These are phyloP conservation scores for Paxillus rubicundulus DNA, from an alignment of 768 basidiomycete genomes.

Conservation along the genomic window DNA sequence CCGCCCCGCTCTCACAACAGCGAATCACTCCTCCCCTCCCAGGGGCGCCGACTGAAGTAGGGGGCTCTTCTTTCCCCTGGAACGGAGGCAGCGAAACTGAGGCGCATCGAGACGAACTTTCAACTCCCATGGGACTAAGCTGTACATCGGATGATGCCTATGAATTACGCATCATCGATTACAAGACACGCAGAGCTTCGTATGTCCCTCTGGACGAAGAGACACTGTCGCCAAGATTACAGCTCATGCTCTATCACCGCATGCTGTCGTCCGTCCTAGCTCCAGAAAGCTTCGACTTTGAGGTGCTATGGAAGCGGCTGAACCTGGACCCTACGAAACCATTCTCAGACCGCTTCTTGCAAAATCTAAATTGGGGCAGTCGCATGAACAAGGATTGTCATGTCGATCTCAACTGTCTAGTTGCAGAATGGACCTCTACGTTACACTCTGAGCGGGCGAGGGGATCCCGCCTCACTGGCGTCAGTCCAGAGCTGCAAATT, in stretches of 20 bases:
- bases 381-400: constrained; percentile 9
- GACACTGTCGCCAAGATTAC: constrained; percentile 56
- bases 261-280: constrained; percentile 55
- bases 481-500: constrained; percentile 39
- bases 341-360: constrained; percentile 53
- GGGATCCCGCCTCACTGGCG: constrained; percentile 23
- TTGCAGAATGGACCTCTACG: constrained; percentile 30
- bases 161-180: constrained; percentile 55
- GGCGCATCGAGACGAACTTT: too few relatives aligned
- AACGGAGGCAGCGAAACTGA: background rate
- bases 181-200: constrained; percentile 59
- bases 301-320: constrained; percentile 48
- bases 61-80: background rate
- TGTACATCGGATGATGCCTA: constrained; percentile 2
- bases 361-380: constrained; percentile 22
- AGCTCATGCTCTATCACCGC: constrained; percentile 76
- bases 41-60: background rate
- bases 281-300: constrained; percentile 47
- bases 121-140: background rate
- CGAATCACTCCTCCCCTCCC: background rate
- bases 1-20: constrained; percentile 17
- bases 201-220: constrained; percentile 59
- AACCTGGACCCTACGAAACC: constrained; percentile 39
- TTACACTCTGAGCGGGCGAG: constrained; percentile 13
- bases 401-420: constrained; percentile 33